Evolutionary conservation across 495 filamentous ascomycete genomes (phyloP).

Genomic region (Daldinia decipiens): DNA sequence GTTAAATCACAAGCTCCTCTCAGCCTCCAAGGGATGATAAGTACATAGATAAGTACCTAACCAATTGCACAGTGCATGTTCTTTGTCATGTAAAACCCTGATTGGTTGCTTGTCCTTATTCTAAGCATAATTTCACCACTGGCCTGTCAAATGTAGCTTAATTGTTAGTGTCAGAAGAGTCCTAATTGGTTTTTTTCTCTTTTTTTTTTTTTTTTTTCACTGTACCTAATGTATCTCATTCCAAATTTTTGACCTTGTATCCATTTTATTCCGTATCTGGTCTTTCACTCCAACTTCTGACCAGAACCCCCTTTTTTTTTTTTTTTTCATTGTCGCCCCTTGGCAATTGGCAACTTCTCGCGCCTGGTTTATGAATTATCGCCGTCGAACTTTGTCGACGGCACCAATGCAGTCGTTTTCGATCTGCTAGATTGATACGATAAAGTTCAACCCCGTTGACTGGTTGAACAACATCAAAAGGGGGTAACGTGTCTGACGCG

Average conservation of each 20-base stretch:
- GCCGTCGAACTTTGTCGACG: constrained; percentile 19
- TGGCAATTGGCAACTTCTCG: constrained; percentile 27
- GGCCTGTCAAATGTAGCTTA: constrained; percentile 8
- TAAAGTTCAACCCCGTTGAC: constrained; percentile 25
- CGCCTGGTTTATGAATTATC: constrained; percentile 22
- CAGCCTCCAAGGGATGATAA: constrained; percentile 17
- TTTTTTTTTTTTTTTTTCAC: constrained; percentile 5
- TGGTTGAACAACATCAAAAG: constrained; percentile 26
- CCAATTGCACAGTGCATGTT: background rate
- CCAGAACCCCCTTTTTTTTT: constrained; percentile 25
- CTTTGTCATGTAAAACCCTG: background rate
- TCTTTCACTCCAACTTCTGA: constrained; percentile 1
- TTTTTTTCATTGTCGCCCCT: background rate
- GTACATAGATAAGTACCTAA: background rate
- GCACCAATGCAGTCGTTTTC: constrained; percentile 35
- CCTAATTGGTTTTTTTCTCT: background rate
- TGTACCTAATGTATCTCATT: too few species aligned
- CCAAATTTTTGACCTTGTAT: constrained; percentile 14
- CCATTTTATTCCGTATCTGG: constrained; percentile 12
- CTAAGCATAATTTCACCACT: constrained; percentile 28
- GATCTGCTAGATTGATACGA: constrained; percentile 38
- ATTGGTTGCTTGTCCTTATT: constrained; percentile 17
- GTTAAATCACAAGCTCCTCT: constrained; percentile 1
- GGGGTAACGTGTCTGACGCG: constrained; percentile 38
- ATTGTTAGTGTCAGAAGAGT: constrained; percentile 10